phyloP scores from a whole-genome alignment of 768 basidiomycete genomes.

The Lactifluus hygrophoroides region DNA sequence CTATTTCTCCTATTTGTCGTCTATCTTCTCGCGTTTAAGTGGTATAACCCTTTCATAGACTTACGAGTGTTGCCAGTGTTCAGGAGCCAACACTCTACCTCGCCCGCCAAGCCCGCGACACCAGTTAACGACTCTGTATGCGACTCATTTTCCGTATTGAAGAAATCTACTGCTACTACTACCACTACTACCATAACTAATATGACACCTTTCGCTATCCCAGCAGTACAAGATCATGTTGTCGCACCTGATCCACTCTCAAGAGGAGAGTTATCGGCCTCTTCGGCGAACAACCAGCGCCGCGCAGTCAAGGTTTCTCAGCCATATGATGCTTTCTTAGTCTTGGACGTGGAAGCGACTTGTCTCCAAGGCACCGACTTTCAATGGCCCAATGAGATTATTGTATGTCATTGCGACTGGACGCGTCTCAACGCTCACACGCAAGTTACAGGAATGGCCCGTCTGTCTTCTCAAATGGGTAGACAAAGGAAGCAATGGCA shows the following conservation, averaged over 20 bases:
- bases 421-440: not conserved
- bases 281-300: not conserved
- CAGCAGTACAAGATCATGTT: constrained; percentile 2
- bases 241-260: not conserved
- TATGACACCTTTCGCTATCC: not conserved
- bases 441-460: constrained; percentile 70
- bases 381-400: constrained; percentile 91
- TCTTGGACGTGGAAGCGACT: constrained; percentile 87
- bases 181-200: constrained; percentile 10
- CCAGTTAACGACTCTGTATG: not conserved
- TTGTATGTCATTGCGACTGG: constrained; percentile 44
- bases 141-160: constrained; percentile 15
- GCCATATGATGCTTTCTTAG: constrained; percentile 70
- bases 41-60: constrained; percentile 10
- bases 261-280: not conserved
- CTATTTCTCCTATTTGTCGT: not conserved
- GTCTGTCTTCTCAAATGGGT: constrained; percentile 83
- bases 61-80: no score
- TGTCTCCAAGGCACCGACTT: constrained; percentile 62
- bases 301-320: constrained; percentile 28
- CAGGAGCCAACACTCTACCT: not conserved
- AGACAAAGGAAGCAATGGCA: constrained; percentile 44
- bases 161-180: constrained; percentile 8
- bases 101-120: not conserved
- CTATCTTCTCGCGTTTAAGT: constrained; percentile 1